Base-by-base conservation (phyloP, 345 rosid genomes). In the Schrenkiella parvula region DNA sequence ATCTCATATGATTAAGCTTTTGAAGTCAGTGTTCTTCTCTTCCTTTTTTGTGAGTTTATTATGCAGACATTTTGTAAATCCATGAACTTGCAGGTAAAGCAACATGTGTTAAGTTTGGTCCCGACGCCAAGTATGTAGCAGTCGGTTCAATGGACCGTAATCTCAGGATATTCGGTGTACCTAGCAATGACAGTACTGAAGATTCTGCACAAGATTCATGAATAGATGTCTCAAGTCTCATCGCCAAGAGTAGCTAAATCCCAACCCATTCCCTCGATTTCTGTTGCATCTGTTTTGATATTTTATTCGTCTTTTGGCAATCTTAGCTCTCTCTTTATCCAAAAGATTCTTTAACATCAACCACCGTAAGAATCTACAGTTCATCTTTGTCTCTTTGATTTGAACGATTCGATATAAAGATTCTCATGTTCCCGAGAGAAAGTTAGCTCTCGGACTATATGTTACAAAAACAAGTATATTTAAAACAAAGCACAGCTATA, bases 131-230 rank as follows among this genome's bases (percentile, higher is more conserved):
- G 68, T 95, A 87, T 79, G 47, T 91, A 55, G 97, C 93, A 3
- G 96, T 92, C 0, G 95, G 98, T 66, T 89, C 98, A n/a, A 92
- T 92, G 99, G 99, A 95, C 72, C 93, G 92, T 55, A 92, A 95
- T 72, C 90, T 92, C 22, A 84, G 95, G 54, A 78, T 95, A 75
- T 92, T 90, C 28, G 98, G 96, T 34, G 74, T 88, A 70, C 93
- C 97, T 1, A 73, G 58, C 7, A 85, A 83, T 32, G 88, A 81
- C 26, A 75, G 23, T 35, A 59, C 44, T 12, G 65, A 39, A 4
- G 76, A 70, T 34, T 48, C 76, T 65, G 63, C 84, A 26, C 34
- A 31, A 18, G 98, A 93, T 47, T 79, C 85, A 17, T 73, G 66
- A 74, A 67, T 29, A 35, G 48, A 23, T 34, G 47, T 14, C 6